phyloP scores from a whole-genome alignment of 805 yeast genomes.

The Metschnikowia colocasiae region DNA sequence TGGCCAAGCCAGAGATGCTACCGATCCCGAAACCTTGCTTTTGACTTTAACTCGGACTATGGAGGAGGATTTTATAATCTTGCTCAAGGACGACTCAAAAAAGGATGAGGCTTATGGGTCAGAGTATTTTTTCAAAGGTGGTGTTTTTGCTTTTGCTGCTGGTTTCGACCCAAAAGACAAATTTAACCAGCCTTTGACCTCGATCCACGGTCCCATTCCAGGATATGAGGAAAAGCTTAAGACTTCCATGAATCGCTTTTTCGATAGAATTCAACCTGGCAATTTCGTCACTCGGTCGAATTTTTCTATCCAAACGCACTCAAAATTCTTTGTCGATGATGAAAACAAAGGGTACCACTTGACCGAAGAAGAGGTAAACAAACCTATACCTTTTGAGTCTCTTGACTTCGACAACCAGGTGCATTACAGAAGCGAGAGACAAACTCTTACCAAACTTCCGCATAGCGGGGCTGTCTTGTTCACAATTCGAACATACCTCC shows the following conservation, averaged over 20 bases:
- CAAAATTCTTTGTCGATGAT: conserved; percentile 34
- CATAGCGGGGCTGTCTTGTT: conserved; percentile 44
- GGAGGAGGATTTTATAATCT: conserved; percentile 41
- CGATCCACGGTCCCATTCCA: conserved; percentile 41
- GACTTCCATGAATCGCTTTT: conserved; percentile 40
- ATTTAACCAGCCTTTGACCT: conserved; percentile 35
- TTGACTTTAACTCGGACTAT: conserved; percentile 27
- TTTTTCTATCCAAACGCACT: conserved; percentile 37
- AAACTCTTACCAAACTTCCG: conserved; percentile 52
- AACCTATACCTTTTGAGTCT: conserved; percentile 23
- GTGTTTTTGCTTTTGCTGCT: conserved; percentile 44
- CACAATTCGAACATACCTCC: conserved; percentile 53
- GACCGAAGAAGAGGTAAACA: conserved; percentile 24
- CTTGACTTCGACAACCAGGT: conserved; percentile 44
- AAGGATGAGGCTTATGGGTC: conserved; percentile 28
- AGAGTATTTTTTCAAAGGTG: conserved; percentile 42
- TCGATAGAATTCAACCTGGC: conserved; percentile 32
- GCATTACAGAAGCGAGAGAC: conserved; percentile 60
- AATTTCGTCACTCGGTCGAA: conserved; percentile 39
- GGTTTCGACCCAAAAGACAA: conserved; percentile 40
- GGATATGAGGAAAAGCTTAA: conserved; percentile 39
- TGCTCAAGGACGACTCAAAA: conserved; percentile 32
- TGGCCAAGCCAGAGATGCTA: conserved; percentile 4
- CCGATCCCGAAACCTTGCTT: conserved; percentile 18
- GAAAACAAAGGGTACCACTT: conserved; percentile 38